phyloP scores from a whole-genome alignment of 2,329 filamentous ascomycete species.

The Harringtonia lauricola region DNA sequence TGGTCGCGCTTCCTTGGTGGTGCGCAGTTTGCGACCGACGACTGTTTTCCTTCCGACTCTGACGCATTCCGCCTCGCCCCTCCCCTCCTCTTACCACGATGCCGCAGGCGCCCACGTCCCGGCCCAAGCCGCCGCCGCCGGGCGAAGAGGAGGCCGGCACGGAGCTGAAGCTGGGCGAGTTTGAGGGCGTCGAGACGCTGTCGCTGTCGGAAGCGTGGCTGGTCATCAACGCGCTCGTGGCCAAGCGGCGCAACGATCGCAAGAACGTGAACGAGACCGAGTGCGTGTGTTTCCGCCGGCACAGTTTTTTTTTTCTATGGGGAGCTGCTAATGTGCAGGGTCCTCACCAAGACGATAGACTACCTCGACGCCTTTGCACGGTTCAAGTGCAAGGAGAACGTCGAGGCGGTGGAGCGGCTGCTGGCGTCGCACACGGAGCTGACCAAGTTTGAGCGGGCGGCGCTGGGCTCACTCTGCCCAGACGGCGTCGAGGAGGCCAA shows the following conservation, averaged over 20 bases:
- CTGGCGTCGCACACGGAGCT: conserved; percentile 70
- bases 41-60: not conserved
- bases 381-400: conserved; percentile 90
- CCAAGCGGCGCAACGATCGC: conserved; percentile 66
- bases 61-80: not conserved
- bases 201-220: conserved; percentile 87
- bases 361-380: conserved; percentile 92
- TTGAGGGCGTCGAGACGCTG: conserved; percentile 81
- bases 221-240: conserved; percentile 80
- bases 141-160: conserved; percentile 82
- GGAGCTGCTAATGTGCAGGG: conserved; percentile 36
- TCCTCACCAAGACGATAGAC: conserved; percentile 76
- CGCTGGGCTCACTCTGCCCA: conserved; percentile 85
- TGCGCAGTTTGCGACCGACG: no score
- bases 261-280: conserved; percentile 79
- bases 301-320: no score
- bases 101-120: conserved; percentile 42
- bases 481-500: conserved; percentile 92
- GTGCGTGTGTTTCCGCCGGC: conserved; percentile 37
- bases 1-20: not conserved
- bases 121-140: conserved; percentile 55
- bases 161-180: conserved; percentile 81
- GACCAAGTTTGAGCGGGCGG: conserved; percentile 85
- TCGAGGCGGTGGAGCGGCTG: conserved; percentile 85
- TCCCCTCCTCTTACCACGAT: conserved; percentile 16